Evolutionary conservation across 2,329 filamentous ascomycete genomes (phyloP), one percentile per base, ranked within the genome.

Genomic region (Colletotrichum sp.): DNA sequence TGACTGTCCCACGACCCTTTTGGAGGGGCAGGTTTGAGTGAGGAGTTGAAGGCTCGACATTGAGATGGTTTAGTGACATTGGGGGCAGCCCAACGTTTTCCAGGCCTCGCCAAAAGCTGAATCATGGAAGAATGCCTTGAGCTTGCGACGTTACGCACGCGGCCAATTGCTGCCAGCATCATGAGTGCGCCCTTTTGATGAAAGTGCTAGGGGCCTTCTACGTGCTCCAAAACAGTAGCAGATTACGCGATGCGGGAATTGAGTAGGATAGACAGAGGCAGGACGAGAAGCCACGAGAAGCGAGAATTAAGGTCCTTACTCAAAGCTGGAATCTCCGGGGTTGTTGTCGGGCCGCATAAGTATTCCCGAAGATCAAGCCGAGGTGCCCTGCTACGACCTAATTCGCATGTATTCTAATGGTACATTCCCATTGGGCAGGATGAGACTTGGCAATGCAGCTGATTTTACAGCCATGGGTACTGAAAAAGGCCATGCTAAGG

Each of bases 31-130:
- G 10, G 26, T 1, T 26, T 60, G 0, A 0, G 8, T 8, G 16
- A 30, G 26, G 26, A 30, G 15, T 0, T 32, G 7, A 32, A 60
- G 16, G 26, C 9, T 32, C 57, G 57, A 60, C 5, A 8, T n/a
- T 0, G 57, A 30, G 16, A 8, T n/a, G 57, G 16, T 2, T 1
- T 0, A 18, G 0, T 0, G 57, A 60, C 0, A 0, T 5, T n/a
- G 3, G 9, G 8, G 24, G 16, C 0, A 30, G 10, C 57, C 26
- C 5, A 12, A 6, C 5, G 4, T 2, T 21, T 59, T 13, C 9
- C 2, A 10, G 52, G 24, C 26, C 7, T 30, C 9, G 26, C 12
- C 24, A 5, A 30, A 12, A 18, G 24, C 24, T 4, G 10, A 24
- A 59, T 59, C 0, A 28, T 21, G 24, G 24, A 16, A 18, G 6